Percentiles rank a stretch among this genome's conserved stretches.
These are phyloP conservation scores for Aspergillus novofumigatus DNA, from an alignment of 2,329 filamentous ascomycete species.

Conservation along the genomic window DNA sequence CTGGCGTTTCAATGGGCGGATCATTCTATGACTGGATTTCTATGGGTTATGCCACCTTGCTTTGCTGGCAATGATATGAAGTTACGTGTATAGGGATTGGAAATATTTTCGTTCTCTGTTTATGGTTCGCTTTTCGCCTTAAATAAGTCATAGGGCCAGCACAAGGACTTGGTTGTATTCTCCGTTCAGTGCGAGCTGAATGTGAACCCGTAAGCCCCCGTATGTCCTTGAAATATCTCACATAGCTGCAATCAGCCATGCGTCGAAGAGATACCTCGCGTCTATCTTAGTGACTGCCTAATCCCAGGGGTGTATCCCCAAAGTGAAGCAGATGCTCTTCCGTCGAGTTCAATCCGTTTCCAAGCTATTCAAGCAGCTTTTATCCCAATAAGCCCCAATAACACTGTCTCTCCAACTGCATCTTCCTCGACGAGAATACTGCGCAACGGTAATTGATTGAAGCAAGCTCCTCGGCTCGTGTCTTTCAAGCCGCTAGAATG, in stretches of 20 bases:
- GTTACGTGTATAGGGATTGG: conserved; percentile 19
- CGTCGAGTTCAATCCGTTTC: neutral
- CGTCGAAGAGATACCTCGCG: too few species aligned
- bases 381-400: neutral
- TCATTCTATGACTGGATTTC: conserved; percentile 15
- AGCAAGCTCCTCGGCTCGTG: neutral
- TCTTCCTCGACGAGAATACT: neutral
- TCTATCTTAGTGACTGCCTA: neutral
- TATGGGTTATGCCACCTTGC: conserved; percentile 12
- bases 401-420: neutral
- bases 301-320: neutral
- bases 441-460: neutral
- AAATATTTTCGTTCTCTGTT: conserved; percentile 5
- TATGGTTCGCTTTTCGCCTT: neutral
- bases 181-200: neutral
- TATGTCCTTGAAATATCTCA: neutral
- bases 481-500: neutral
- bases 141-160: neutral
- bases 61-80: conserved; percentile 12
- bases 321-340: neutral
- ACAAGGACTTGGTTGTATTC: neutral
- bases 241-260: too few species aligned
- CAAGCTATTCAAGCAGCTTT: neutral
- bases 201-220: neutral
- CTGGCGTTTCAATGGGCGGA: conserved; percentile 22